Base-by-base conservation (phyloP, 176 grass and related monocot species). In the Saccharum spontaneum region DNA sequence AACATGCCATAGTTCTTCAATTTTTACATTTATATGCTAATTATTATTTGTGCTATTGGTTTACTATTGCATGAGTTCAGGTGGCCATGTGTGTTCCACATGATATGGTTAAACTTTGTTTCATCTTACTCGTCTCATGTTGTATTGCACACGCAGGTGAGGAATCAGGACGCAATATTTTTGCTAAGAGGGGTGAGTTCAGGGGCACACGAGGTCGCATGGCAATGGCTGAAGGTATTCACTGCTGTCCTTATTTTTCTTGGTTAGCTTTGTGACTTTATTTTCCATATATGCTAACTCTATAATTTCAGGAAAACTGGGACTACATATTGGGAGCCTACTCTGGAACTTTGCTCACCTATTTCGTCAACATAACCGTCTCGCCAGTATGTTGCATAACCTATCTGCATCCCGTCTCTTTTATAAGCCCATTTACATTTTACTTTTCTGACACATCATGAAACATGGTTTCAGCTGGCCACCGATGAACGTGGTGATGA, bases 171-270 rank as follows among this genome's bases (percentile, higher is more conserved):
- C 66, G 88, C 84, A 4, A 77, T 98, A 71, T 75, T 83, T 62
- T 88, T 94, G 59, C 89, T 98, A 67, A 86, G 60, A 75, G 96
- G 93, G 85, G 85, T 98, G 34, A 89, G 78, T 18, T 75, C 86
- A 30, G 85, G 62, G 38, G 92, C 76, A 71, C 87, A 94, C 10
- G 93, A 95, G 34, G 80, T 90, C 70, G 93, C 96, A 70, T 98
- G 96, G 96, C 73, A 86, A 73, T 98, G 96, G 96, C 36, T 98
- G 44, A 98, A 95, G 96, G 96, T 98, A 95, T 66, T 38, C 20
- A 69, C n/a, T 64, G 64, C 16, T 11, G 16, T 33, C 17, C 34
- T 76, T 48, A 20, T 73, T 67, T 36, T 69, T 84, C 46, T 64
- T 39, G 8, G 65, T 73, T 68, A 34, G 26, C 17, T 4, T 76